Evolutionary conservation across 2,329 filamentous ascomycete species (phyloP).

Genomic region (Cordyceps fumosorosea): DNA sequence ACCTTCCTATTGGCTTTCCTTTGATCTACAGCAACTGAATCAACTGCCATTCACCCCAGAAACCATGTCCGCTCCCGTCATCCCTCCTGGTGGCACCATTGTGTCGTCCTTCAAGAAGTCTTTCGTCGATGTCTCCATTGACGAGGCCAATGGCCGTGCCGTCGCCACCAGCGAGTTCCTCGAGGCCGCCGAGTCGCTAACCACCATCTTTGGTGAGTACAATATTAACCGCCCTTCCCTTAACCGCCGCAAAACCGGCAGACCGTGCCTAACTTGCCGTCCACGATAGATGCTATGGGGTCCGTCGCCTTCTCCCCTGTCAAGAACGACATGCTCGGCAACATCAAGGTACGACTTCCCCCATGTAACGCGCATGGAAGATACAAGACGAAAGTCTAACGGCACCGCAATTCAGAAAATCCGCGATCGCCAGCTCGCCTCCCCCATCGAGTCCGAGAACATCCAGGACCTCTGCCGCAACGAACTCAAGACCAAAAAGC

Average conservation of each 20-base stretch:
- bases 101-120: slow-evolving; percentile 79
- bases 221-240: too few species aligned
- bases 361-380: neutral
- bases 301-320: slow-evolving; percentile 79
- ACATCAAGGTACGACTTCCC: slow-evolving; percentile 65
- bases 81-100: slow-evolving; percentile 67
- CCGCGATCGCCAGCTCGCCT: slow-evolving; percentile 70
- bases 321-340: slow-evolving; percentile 85
- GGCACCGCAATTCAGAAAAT: slow-evolving; percentile 62
- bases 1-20: neutral
- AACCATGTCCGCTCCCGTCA: slow-evolving; percentile 46
- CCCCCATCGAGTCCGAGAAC: slow-evolving; percentile 71
- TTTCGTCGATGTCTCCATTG: slow-evolving; percentile 76
- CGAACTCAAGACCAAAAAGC: slow-evolving; percentile 85
- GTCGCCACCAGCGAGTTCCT: slow-evolving; percentile 83
- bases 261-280: neutral
- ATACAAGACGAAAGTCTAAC: neutral
- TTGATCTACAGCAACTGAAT: neutral
- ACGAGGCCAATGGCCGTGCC: slow-evolving; percentile 65
- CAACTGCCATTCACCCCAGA: neutral
- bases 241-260: too few species aligned
- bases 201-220: slow-evolving; percentile 70
- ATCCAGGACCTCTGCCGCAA: slow-evolving; percentile 80
- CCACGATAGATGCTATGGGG: slow-evolving; percentile 50
- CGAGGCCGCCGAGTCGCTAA: slow-evolving; percentile 80